phyloP scores from a whole-genome alignment of 2,329 filamentous ascomycete genomes.

The Exophiala xenobiotica region DNA sequence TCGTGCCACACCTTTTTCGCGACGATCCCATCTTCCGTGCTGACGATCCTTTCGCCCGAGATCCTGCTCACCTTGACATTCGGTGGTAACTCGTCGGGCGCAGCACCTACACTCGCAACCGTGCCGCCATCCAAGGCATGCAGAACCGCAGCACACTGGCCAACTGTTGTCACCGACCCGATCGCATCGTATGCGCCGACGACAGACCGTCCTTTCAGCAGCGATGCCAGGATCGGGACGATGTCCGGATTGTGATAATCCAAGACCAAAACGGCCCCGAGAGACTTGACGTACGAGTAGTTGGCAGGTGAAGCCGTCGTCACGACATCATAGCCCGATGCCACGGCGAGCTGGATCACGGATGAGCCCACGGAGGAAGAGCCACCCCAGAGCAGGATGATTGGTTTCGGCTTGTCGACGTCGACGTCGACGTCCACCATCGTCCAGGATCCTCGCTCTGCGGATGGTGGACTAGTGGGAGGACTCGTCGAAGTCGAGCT shows the following conservation, averaged over 20 bases:
- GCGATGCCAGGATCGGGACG: constrained; percentile 18
- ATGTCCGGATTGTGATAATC: constrained; percentile 41
- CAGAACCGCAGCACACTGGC: constrained; percentile 4
- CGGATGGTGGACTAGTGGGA: too few species aligned
- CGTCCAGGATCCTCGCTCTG: neutral
- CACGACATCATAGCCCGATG: constrained; percentile 43
- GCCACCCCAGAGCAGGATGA: constrained; percentile 53
- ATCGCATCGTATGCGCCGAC: constrained; percentile 18
- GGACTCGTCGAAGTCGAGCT: neutral
- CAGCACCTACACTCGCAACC: constrained; percentile 5
- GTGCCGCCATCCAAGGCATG: constrained; percentile 6
- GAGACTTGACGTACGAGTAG: constrained; percentile 42
- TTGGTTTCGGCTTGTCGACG: constrained; percentile 2
- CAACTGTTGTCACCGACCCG: constrained; percentile 1
- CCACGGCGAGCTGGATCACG: constrained; percentile 45
- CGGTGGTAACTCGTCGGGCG: constrained; percentile 3
- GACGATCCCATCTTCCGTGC: constrained; percentile 8
- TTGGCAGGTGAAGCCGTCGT: constrained; percentile 43
- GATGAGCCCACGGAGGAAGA: constrained; percentile 48
- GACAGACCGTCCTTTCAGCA: constrained; percentile 6
- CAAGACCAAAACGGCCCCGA: constrained; percentile 46
- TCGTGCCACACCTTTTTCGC: constrained; percentile 10
- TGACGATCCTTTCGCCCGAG: constrained; percentile 6
- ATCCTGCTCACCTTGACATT: constrained; percentile 9
- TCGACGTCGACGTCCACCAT: neutral